Base-by-base conservation (phyloP, 1,284 basidiomycete species). In the Sanghuangporus baumii region DNA sequence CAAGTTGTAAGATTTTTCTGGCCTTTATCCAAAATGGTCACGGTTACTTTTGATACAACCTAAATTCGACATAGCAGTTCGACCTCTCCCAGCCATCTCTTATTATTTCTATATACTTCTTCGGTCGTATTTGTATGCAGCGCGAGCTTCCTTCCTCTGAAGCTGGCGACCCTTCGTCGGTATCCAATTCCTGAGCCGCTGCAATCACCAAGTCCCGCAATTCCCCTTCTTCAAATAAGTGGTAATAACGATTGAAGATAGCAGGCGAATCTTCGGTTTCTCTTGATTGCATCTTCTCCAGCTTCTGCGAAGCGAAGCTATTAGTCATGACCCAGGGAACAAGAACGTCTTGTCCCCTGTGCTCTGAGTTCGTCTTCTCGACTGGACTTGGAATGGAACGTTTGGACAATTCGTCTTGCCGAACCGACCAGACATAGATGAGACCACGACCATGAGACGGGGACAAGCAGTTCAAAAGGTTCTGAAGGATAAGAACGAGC, bases 371-470 rank as follows among this genome's bases (percentile, higher is more conserved):
- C 46, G 18, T 11, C 16, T 55, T 47, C 2, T 34, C 18, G 2
- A 7, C 9, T 37, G 66, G 62, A 16, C 60, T 62, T 8, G 86
- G 85, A 31, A 93, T 83, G 67, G 75, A 75, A 23, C 93, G 81
- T 71, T 90, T 93, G 2, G 91, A 93, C 5, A 86, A 74, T 38
- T 84, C 81, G 62, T 96, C 94, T 77, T 99, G 97, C 71, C 98
- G 95, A 60, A 92, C 85, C 0, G 96, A 96, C 97, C 97, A 99
- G n/a, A 98, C 97, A 70, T 97, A 98, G 69, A 99, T 89, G 67
- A 99, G 79, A 62, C 95, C 81, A 6, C 93, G 86, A 9, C 93
- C 89, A 68, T 89, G 83, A 1, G 69, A 62, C 5, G 86, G 78
- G 1, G 84, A 85, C 43, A 93, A 83, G 12, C 81, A 78, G 62